Percentiles rank a stretch among this genome's conserved stretches.
Evolutionary conservation across 1,139 yeast genomes (phyloP).

Genomic region (Pichia terricola): DNA sequence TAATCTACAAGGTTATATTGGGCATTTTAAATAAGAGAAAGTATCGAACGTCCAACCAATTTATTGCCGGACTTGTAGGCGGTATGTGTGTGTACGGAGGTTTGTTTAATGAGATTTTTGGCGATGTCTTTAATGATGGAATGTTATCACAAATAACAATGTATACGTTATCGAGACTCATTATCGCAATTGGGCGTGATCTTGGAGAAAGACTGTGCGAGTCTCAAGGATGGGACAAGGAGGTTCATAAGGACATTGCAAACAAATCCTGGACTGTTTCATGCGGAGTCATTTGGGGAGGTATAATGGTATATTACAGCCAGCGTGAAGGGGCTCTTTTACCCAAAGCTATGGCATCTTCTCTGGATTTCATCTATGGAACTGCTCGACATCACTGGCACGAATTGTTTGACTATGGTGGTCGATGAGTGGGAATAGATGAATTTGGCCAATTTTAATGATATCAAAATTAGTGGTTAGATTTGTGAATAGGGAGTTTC

Average conservation of each 20-base stretch:
- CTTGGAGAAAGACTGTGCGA: slow-evolving; percentile 16
- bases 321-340: slow-evolving; percentile 18
- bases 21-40: too few relatives aligned
- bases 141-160: slow-evolving; percentile 54
- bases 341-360: slow-evolving; percentile 58
- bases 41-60: slow-evolving; percentile 21
- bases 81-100: slow-evolving; percentile 62
- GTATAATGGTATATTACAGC: slow-evolving; percentile 58
- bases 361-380: slow-evolving; percentile 67
- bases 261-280: slow-evolving; percentile 51
- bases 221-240: slow-evolving; percentile 21
- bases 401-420: slow-evolving; percentile 17
- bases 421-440: too few relatives aligned
- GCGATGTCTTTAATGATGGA: slow-evolving; percentile 25
- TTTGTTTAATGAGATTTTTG: slow-evolving; percentile 10
- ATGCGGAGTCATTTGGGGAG: slow-evolving; percentile 68
- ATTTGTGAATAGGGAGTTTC: too few relatives aligned
- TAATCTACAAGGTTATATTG: slow-evolving; percentile 42
- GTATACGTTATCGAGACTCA: slow-evolving; percentile 49
- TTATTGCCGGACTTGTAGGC: slow-evolving; percentile 56
- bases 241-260: slow-evolving; percentile 25
- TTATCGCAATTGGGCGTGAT: slow-evolving; percentile 42
- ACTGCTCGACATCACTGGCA: slow-evolving; percentile 26
- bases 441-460: too few relatives aligned
- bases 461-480: too few relatives aligned